Conservation (phyloP, 306 rosid species). For the Crotalaria pallida region DNA sequence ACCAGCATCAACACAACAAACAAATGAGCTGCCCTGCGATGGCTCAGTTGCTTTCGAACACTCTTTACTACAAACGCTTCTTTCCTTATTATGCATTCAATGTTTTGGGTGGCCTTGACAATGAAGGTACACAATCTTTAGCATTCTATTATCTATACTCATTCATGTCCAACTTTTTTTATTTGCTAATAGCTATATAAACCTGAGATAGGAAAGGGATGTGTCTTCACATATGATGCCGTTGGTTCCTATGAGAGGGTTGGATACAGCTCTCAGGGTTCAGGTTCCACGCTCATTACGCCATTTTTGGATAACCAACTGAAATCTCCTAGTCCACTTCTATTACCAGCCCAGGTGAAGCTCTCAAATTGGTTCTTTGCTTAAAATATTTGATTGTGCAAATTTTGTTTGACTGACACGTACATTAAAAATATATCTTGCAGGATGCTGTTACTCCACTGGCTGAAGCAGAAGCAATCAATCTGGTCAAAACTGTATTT, state of each 20-base stretch:
- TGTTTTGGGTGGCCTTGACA: conserved; percentile 95
- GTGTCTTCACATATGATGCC: conserved; percentile 98
- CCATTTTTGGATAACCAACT: conserved; percentile 88
- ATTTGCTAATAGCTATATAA: conserved; percentile 9
- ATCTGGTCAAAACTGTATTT: conserved; percentile 82
- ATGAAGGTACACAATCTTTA: conserved; percentile 60
- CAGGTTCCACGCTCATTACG: conserved; percentile 90
- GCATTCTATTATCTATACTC: not conserved
- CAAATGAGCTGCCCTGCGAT: conserved; percentile 99
- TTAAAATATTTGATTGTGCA: conserved; percentile 5
- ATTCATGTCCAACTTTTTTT: conserved; percentile 6
- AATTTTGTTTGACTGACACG: not conserved
- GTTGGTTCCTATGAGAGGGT: conserved; percentile 99
- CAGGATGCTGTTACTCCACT: conserved; percentile 95
- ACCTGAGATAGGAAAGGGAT: conserved; percentile 75
- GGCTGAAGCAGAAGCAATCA: conserved; percentile 80
- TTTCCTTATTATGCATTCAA: conserved; percentile 93
- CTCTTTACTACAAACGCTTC: conserved; percentile 93
- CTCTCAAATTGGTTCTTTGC: conserved; percentile 9
- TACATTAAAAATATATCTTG: not conserved
- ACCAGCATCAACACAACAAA: conserved; percentile 96
- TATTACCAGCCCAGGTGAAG: conserved; percentile 71
- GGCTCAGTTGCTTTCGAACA: conserved; percentile 95
- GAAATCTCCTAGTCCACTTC: conserved; percentile 90
- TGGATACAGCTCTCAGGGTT: conserved; percentile 94